Evolutionary conservation across 345 rosid genomes (phyloP), one percentile per base, ranked within the genome.

Genomic region (Gossypium bickii): DNA sequence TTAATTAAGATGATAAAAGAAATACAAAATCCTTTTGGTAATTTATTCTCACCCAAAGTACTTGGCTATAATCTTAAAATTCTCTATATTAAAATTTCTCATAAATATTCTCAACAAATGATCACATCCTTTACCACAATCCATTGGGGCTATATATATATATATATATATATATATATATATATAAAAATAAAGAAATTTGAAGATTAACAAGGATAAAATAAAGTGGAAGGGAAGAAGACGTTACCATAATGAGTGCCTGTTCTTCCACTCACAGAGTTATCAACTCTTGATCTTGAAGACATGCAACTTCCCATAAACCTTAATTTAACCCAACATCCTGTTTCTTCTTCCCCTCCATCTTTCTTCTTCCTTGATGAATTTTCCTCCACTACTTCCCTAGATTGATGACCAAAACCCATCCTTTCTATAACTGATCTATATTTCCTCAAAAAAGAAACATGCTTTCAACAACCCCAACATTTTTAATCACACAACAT

Each of bases 241-340:
- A 58, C 56, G 48, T 77, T 84, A 84, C 87, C 87, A 76, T 75
- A 83, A 77, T 70, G 80, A 43, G 85, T 70, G 74, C 82, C 82
- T 22, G 78, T 80, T 49, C 83, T 69, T 41, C 92, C 88, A 79
- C 91, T 87, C 73, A 83, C 63, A 67, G 97, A 88, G 81, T 85
- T 89, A 77, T 91, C 93, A 78, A 91, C 94, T 81, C 86, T 91
- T 80, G 97, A 91, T 83, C 94, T 91, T 59, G 91, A 88, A 78
- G 91, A 85, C 83, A 91, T 81, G 79, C 92, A 91, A 47, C 87
- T 74, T 73, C 83, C 87, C 63, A 88, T 73, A 41, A 83, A 78
- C 78, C 86, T 80, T 71, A 91, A 81, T 78, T 79, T 86, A 73
- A 83, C 82, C 89, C 94, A 89, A 79, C 91, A 89, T 16, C 95